Evolutionary conservation across 768 basidiomycete genomes (phyloP).

Genomic region (Auricularia auricula-judae): DNA sequence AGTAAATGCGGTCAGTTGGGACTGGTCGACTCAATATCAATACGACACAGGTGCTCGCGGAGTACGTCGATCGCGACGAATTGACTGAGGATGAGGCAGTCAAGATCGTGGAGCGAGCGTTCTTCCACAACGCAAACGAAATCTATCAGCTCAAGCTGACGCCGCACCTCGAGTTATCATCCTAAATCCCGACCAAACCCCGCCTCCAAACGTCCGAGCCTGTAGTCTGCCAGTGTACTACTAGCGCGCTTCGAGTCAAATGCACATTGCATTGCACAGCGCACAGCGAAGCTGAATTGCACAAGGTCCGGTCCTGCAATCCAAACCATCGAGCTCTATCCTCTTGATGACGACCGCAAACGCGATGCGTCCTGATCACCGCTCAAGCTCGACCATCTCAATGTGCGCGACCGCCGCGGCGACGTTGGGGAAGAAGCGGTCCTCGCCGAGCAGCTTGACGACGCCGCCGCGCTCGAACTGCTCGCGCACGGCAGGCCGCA

Average conservation of each 20-base stretch:
- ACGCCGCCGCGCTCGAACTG: slow-evolving; percentile 43
- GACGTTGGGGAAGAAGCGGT: slow-evolving; percentile 33
- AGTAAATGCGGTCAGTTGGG: slow-evolving; percentile 2
- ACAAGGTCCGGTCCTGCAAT: no score
- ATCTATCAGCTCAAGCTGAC: slow-evolving; percentile 38
- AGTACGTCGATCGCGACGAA: slow-evolving; percentile 35
- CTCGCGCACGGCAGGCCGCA: slow-evolving; percentile 27
- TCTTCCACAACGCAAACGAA: slow-evolving; percentile 59
- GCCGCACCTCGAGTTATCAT: no score
- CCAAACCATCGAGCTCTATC: no score
- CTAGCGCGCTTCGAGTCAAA: no score
- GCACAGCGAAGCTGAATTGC: no score
- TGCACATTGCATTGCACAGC: no score
- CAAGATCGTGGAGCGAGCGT: slow-evolving; percentile 37
- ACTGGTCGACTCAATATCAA: background rate
- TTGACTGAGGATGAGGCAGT: slow-evolving; percentile 46
- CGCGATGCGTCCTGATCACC: background rate
- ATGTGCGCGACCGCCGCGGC: slow-evolving; percentile 30
- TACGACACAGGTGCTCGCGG: slow-evolving; percentile 40
- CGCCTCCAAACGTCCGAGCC: no score
- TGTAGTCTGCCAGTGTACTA: no score
- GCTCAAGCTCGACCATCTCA: slow-evolving; percentile 13
- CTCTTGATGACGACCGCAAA: no score
- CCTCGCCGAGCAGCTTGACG: slow-evolving; percentile 35
- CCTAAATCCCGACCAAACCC: no score